phyloP scores from a whole-genome alignment of 768 basidiomycete species.

The Tricholoma matsutake region DNA sequence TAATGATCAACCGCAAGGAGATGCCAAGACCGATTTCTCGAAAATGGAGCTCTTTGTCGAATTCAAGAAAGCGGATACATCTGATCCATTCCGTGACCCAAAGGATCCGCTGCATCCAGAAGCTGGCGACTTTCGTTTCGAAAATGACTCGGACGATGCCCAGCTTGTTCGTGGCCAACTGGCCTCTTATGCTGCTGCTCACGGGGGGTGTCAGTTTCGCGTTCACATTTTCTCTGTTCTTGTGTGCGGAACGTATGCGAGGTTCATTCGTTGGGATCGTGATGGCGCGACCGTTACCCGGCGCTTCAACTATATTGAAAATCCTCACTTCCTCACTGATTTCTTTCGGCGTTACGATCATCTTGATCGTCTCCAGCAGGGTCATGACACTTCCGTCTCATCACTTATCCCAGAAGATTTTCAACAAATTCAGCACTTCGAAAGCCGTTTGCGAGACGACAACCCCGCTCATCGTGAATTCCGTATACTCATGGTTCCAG shows the following conservation, averaged over 20 bases:
- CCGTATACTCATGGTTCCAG: not conserved
- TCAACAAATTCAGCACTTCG: conserved; percentile 1
- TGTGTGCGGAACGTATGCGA: conserved; percentile 20
- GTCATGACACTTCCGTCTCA: conserved; percentile 15
- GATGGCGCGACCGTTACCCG: conserved; percentile 25
- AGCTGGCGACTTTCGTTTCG: not conserved
- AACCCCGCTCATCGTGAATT: not conserved
- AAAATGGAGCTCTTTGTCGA: not conserved
- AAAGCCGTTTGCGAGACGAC: not conserved
- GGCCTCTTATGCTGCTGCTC: too few relatives aligned
- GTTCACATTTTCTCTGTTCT: conserved; percentile 27
- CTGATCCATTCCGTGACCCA: not conserved
- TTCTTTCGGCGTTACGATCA: conserved; percentile 26
- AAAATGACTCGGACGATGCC: not conserved
- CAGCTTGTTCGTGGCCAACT: too few relatives aligned
- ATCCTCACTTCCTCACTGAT: conserved; percentile 10
- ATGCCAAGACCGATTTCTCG: not conserved
- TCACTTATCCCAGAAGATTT: not conserved
- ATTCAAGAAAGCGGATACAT: not conserved
- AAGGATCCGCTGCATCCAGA: not conserved
- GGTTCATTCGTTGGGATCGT: conserved; percentile 35
- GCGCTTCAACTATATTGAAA: conserved; percentile 19
- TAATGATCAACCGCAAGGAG: too few relatives aligned
- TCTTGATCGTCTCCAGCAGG: conserved; percentile 11
- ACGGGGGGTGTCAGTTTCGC: conserved; percentile 7